Conservation (phyloP, 352 stramenopile genomes). For the Pythium aristosporum region DNA sequence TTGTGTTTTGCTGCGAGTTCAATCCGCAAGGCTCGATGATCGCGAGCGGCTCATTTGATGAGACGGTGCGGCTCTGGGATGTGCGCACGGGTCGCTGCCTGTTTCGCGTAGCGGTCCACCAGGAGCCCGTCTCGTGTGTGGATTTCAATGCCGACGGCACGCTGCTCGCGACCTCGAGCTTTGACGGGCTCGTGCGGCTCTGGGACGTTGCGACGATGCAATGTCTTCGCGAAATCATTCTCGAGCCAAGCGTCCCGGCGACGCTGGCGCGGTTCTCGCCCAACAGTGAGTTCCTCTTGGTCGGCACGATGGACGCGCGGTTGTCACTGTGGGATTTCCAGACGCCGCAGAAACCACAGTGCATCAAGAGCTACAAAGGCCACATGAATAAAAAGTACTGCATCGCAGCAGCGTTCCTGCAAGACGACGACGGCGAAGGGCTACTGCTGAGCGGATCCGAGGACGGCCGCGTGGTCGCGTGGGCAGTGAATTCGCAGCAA, state of each 20-base stretch:
- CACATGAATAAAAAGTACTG: slow-evolving; percentile 88
- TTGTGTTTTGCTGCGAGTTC: slow-evolving; percentile 95
- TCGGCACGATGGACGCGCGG: slow-evolving; percentile 88
- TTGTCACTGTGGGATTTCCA: slow-evolving; percentile 92
- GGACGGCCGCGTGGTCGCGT: slow-evolving; percentile 90
- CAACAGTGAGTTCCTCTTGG: slow-evolving; percentile 93
- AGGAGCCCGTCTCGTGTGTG: slow-evolving; percentile 94
- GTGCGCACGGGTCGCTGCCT: slow-evolving; percentile 90
- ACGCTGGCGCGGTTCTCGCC: slow-evolving; percentile 90
- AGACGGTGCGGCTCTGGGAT: slow-evolving; percentile 96
- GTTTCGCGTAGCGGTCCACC: slow-evolving; percentile 89
- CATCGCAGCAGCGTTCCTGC: slow-evolving; percentile 79
- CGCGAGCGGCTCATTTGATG: slow-evolving; percentile 90
- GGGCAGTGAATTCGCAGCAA: slow-evolving; percentile 87
- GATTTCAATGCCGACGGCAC: slow-evolving; percentile 95
- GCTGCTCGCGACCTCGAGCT: slow-evolving; percentile 84
- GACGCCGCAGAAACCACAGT: slow-evolving; percentile 48
- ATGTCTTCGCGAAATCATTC: slow-evolving; percentile 93
- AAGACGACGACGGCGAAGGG: slow-evolving; percentile 43
- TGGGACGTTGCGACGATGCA: slow-evolving; percentile 96
- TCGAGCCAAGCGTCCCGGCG: slow-evolving; percentile 52
- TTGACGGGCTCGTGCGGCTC: slow-evolving; percentile 86
- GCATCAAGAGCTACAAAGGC: slow-evolving; percentile 66
- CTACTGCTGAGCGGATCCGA: slow-evolving; percentile 90
- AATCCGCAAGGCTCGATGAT: slow-evolving; percentile 94